These are phyloP conservation scores for Rhizopus sp. DNA, from an alignment of 371 early-diverging fungal species.

Conservation along the genomic window DNA sequence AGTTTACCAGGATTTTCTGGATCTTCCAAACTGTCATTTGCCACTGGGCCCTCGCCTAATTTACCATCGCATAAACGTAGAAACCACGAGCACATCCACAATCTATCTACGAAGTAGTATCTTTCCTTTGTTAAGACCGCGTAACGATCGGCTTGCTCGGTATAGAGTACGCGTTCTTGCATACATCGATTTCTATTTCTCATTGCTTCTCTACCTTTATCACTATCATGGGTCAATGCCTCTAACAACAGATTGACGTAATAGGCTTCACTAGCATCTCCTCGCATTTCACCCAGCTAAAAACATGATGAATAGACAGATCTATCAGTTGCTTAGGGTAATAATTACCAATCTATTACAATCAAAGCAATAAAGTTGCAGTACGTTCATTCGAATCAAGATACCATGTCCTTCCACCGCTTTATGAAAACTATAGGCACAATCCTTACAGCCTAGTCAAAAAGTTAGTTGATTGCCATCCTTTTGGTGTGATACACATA, in stretches of 20 bases:
- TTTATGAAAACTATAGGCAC: conserved; percentile 46
- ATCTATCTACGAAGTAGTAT: conserved; percentile 45
- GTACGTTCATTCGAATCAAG: conserved; percentile 40
- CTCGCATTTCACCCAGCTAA: conserved; percentile 48
- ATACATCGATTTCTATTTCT: conserved; percentile 37
- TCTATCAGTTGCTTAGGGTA: neutral
- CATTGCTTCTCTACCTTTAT: conserved; percentile 35
- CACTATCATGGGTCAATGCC: conserved; percentile 38
- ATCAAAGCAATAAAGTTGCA: conserved; percentile 50
- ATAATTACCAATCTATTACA: conserved; percentile 42
- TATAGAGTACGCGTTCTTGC: conserved; percentile 36
- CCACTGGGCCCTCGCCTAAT: conserved; percentile 35
- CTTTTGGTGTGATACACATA: conserved; percentile 17
- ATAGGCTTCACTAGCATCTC: conserved; percentile 44
- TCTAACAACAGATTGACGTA: conserved; percentile 39
- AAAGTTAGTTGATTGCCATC: neutral
- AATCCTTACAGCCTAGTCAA: conserved; percentile 43
- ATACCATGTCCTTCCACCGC: conserved; percentile 44
- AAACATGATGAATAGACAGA: neutral
- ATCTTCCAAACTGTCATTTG: conserved; percentile 35
- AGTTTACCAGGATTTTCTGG: conserved; percentile 26
- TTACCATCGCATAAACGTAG: conserved; percentile 51
- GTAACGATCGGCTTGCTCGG: conserved; percentile 33
- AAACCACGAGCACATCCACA: conserved; percentile 51
- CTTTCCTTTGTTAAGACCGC: conserved; percentile 20